Base-by-base conservation (phyloP, 176 grass and related monocot genomes). In the Panicum miliaceum region DNA sequence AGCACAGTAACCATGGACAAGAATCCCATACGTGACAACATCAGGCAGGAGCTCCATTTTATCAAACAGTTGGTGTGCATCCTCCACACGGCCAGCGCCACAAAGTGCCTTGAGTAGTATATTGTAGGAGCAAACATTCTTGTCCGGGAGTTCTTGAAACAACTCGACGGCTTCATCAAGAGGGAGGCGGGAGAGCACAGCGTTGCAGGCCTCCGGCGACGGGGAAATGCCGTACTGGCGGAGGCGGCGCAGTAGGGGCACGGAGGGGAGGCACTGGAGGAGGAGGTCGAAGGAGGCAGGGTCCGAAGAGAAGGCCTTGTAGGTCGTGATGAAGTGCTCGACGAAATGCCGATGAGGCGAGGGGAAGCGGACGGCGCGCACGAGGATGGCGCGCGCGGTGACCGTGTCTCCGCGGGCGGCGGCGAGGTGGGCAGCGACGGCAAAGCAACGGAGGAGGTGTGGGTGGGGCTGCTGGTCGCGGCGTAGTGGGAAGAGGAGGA, bases 271-370 rank as follows among this genome's bases (percentile, higher is more conserved):
- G 38, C 90, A 92, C 41, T 71, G 51, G 51, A 98, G 88, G 71
- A 98, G 92, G 46, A 95, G 76, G 68, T 95, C 92, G 88, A 95
- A 95, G 36, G 94, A 88, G 58, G 71, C 80, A 35, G 95, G 95
- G 53, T 90, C 62, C 15, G 90, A 93, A n/a, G 90, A 98, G 89
- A 94, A 98, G 40, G 90, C 46, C 82, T 93, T 98, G 76, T 98
- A 98, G 7, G 92, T 91, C 87, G 61, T 88, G 71, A 98, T 86
- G 66, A 94, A 92, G 20, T 89, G 84, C 51, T 93, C 84, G 66
- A 95, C 65, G 70, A 94, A 98, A 77, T 92, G 90, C 35, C 84
- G 70, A 7, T 84, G 86, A 82, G 89, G 88, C 25, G 84, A 90
- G 3, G 86, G 76, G 57, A 89, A 68, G 45, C 88, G 72, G 8